These are phyloP conservation scores for Populus hybrid DNA, from an alignment of 441 rosid genomes.

Conservation along the genomic window DNA sequence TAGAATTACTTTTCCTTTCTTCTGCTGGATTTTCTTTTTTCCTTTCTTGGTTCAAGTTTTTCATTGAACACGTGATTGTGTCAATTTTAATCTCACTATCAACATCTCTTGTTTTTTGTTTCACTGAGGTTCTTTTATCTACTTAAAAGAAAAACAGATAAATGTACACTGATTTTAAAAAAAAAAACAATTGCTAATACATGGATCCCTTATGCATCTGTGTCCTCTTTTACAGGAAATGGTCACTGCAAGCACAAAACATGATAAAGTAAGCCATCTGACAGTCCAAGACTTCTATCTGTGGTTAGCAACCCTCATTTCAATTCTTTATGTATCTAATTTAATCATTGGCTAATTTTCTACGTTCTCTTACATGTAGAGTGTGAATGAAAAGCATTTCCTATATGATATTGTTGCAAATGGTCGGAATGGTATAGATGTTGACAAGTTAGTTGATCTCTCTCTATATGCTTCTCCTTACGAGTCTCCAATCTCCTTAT, in stretches of 20 bases:
- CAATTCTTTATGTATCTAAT: neutral
- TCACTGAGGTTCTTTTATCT: neutral
- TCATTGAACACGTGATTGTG: neutral
- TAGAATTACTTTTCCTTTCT: too few species aligned
- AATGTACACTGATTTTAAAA: neutral
- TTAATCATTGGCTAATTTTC: neutral
- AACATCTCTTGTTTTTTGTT: constrained; percentile 4
- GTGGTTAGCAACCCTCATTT: neutral
- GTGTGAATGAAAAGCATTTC: constrained; percentile 26
- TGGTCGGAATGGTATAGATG: constrained; percentile 66
- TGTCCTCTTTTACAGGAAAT: constrained; percentile 44
- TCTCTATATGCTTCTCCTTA: neutral
- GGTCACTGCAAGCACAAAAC: constrained; percentile 49
- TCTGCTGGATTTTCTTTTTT: neutral
- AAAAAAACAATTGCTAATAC: neutral
- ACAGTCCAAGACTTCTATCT: constrained; percentile 21
- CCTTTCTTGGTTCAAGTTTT: neutral
- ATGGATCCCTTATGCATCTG: neutral
- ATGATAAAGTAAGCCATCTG: constrained; percentile 36
- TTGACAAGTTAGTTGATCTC: constrained; percentile 54
- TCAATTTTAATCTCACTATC: constrained; percentile 3
- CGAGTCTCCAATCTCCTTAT: neutral
- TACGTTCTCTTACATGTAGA: neutral
- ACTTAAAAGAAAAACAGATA: neutral
- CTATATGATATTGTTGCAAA: constrained; percentile 64